Conservation (phyloP, 768 basidiomycete species). For the Candolleomyces eurysporus region DNA sequence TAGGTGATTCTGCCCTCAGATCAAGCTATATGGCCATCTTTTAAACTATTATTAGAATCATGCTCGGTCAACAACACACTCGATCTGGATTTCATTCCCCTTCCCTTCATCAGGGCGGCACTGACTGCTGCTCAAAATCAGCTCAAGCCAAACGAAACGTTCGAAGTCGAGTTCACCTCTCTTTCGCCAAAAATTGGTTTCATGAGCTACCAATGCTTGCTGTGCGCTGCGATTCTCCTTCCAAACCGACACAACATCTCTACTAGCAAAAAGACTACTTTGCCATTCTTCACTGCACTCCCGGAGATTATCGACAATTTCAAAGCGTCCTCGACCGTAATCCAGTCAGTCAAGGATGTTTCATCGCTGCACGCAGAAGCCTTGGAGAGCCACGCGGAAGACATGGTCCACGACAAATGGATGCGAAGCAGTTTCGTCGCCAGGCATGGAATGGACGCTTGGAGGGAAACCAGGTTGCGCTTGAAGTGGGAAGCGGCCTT, state of each 20-base stretch:
- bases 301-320: not conserved
- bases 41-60: not conserved
- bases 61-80: not conserved
- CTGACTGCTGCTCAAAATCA: not conserved
- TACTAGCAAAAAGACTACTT: not conserved
- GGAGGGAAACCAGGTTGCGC: conserved; percentile 1
- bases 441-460: not conserved
- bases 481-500: conserved; percentile 1
- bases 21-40: not conserved
- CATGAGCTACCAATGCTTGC: not conserved
- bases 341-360: not conserved
- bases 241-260: not conserved
- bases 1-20: not conserved
- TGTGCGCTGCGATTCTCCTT: not conserved
- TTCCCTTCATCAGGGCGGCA: not conserved
- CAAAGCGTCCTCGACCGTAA: not conserved
- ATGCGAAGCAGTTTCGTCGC: not conserved
- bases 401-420: conserved; percentile 2
- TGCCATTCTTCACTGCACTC: not conserved
- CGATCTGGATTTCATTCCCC: conserved; percentile 1
- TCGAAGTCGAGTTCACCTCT: not conserved
- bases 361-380: not conserved
- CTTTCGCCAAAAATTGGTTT: not conserved
- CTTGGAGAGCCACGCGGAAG: not conserved
- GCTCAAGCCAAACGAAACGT: not conserved